phyloP scores from a whole-genome alignment of 495 filamentous ascomycete genomes.

The Neurospora hispaniola region DNA sequence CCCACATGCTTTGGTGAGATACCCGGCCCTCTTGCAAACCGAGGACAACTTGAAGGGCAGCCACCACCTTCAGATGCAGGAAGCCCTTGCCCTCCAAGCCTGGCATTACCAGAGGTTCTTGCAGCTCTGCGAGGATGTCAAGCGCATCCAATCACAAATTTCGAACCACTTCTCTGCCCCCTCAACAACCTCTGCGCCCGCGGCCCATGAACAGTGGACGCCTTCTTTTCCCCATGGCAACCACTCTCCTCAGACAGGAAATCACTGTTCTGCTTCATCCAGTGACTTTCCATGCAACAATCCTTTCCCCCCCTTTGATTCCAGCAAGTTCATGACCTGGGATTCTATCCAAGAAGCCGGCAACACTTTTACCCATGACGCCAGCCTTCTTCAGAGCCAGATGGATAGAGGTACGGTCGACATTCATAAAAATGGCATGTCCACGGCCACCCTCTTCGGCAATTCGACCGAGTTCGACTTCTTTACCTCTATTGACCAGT shows the following conservation, averaged over 20 bases:
- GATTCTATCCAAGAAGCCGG: too few relatives aligned
- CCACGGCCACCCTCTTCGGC: not conserved
- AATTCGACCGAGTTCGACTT: not conserved
- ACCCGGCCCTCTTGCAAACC: not conserved
- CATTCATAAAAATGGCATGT: not conserved
- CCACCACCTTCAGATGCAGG: not conserved
- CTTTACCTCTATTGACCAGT: not conserved
- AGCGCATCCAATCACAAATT: not conserved
- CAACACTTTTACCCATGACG: too few relatives aligned
- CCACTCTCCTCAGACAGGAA: not conserved
- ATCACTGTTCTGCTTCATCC: not conserved
- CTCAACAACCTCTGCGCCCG: not conserved
- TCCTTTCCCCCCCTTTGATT: not conserved
- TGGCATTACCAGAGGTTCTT: not conserved
- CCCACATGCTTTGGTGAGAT: not conserved
- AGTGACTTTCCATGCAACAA: not conserved
- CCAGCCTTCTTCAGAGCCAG: not conserved
- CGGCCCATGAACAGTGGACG: not conserved
- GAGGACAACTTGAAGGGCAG: not conserved
- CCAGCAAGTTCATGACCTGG: not conserved
- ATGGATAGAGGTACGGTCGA: not conserved
- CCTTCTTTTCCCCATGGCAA: too few relatives aligned
- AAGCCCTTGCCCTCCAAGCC: not conserved
- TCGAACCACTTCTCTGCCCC: not conserved
- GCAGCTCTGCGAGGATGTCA: not conserved